Evolutionary conservation across 2,329 filamentous ascomycete genomes (phyloP), one percentile per base, ranked within the genome.

Genomic region (Ambrosiella cleistominuta): DNA sequence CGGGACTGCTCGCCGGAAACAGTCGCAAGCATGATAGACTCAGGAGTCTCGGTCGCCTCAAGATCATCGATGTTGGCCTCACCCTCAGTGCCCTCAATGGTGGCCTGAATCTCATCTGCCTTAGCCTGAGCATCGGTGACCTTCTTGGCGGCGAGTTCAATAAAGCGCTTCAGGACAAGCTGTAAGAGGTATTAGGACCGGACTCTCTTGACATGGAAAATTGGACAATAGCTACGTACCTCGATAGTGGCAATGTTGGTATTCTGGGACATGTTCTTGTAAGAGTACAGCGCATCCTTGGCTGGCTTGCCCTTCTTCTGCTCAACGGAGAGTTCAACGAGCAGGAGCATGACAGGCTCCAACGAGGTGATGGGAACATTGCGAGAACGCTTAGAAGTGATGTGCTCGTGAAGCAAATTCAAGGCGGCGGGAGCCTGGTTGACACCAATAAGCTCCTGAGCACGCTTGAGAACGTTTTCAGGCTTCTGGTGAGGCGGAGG

Each of bases 211-310:
- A 36, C 19, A 53, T 57, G 27, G 27, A 39, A 17, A 9, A 39
- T 27, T 7, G 36, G 7, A 7, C 27, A 15, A 47, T 47, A 17
- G 7, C 15, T 15, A 38, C 59, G 37, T 60, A 60, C 86, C 82
- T 97, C 93, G 70, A 98, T 98, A 62, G 93, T 98, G 66, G 82
- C 89, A 64, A 98, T 89, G 70, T 97, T 97, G 66, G 91, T 95
- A 75, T 98, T 98, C 72, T 98, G 93, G 58, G 90, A 91, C 65
- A 96, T 97, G 72, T 98, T 98, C 80, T 98, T 98, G 81, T 98
- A 98, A 72, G 96, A 93, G 72, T 97, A 98, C 54, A 98, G 80
- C 62, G 93, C 93, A 75, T 98, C 93, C 79, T 98, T 98, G 71
- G 91, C 93, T 62, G 93, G 80, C 74, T 98, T 98, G 66, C 93